Base-by-base conservation (phyloP, 495 filamentous ascomycete genomes). In the Aspergillus haitiensis region DNA sequence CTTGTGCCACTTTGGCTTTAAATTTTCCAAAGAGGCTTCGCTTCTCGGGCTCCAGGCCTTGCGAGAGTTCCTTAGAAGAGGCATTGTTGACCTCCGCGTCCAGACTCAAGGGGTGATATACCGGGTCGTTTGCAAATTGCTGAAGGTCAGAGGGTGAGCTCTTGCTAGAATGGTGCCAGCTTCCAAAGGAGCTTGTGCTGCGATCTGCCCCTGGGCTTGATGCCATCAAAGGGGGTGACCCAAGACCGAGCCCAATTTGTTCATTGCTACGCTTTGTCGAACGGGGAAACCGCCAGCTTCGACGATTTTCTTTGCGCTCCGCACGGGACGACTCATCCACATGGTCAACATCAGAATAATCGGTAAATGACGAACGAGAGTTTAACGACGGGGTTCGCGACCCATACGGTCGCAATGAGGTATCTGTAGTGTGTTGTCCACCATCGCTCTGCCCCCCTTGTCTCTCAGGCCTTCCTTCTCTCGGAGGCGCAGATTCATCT, bases 11-110 rank as follows among this genome's bases (percentile, higher is more conserved):
- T 73, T 94, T 96, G 61, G 85, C 87, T 67, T 90, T 90, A 63
- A 97, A 83, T 83, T 93, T 96, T 13, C 85, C 86, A 50, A 95
- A 81, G 6, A 91, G 80, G n/a, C 89, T 88, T 61, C 85, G 89
- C 61, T 81, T 80, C 68, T 85, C 82, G 18, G 70, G 82, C 71
- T 78, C 81, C 66, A 74, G 76, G 66, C 67, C 76, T 58, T 52
- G 64, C 60, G 59, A 77, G 35, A 62, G 57, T 51, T 72, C 67
- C 48, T 73, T 73, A 46, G 72, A 47, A 31, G 31, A 70, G 60
- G 61, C 62, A 62, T 61, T 70, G 63, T 62, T 70, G 55, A 71
- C 63, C 65, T 72, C 71, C n/a, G 73, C 71, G 60, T 75, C 73
- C 55, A 64, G 67, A 65, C 60, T 74, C 46, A 69, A 75, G 64